Conservation (phyloP, 805 yeast genomes). For the Candida oleophila region DNA sequence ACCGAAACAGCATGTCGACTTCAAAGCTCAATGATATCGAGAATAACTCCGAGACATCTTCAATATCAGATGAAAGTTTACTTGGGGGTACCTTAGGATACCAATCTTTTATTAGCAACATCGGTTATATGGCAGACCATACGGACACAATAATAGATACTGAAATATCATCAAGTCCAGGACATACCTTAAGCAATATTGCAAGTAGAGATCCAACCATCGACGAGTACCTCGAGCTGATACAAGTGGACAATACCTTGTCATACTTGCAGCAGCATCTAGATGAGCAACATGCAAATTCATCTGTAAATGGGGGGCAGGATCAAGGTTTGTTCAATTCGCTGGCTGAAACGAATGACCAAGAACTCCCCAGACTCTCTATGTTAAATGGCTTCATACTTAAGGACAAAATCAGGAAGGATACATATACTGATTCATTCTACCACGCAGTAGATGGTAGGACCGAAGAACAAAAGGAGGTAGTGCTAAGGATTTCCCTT, state of each 20-base stretch:
- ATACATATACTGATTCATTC: slow-evolving; percentile 11
- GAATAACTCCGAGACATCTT: not conserved
- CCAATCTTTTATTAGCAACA: slow-evolving; percentile 24
- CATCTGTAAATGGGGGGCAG: too few relatives aligned
- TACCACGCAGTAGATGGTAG: slow-evolving; percentile 18
- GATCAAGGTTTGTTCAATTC: not conserved
- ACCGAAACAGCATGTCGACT: slow-evolving; percentile 7
- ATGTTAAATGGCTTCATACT: slow-evolving; percentile 21
- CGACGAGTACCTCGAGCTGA: slow-evolving; percentile 3
- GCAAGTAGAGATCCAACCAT: not conserved
- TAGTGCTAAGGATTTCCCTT: slow-evolving; percentile 24
- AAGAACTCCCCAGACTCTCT: not conserved
- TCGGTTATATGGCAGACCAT: slow-evolving; percentile 23
- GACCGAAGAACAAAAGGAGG: slow-evolving; percentile 10
- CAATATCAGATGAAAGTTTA: not conserved
- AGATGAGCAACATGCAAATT: slow-evolving; percentile 15
- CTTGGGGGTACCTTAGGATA: not conserved
- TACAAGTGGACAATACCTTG: slow-evolving; percentile 10
- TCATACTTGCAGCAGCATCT: slow-evolving; percentile 14
- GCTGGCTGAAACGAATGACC: not conserved
- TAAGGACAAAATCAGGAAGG: slow-evolving; percentile 14
- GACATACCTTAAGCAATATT: not conserved
- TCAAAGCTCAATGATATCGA: slow-evolving; percentile 1
- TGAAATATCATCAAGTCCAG: slow-evolving; percentile 5
- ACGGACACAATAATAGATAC: slow-evolving; percentile 4